These are phyloP conservation scores for Neonectria sp. DNA, from an alignment of 2,329 filamentous ascomycete species.

Conservation along the genomic window DNA sequence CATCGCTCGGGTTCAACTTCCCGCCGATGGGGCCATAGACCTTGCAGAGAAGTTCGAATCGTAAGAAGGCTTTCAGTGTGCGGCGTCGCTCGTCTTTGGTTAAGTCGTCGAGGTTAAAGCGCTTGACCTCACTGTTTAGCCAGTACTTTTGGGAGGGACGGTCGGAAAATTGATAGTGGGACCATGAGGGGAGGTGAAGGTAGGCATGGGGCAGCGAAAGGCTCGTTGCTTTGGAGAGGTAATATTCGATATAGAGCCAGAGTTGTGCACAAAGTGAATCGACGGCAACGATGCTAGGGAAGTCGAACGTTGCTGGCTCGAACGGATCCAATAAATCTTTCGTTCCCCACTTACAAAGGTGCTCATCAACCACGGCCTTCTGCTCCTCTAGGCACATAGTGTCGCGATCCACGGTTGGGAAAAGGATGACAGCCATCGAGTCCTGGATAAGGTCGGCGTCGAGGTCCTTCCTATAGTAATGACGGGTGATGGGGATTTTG, in stretches of 20 bases:
- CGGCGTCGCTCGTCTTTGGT: neutral
- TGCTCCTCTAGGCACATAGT: neutral
- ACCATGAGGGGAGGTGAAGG: neutral
- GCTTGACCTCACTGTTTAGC: fast-evolving
- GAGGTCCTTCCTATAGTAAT: neutral
- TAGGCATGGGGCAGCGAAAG: neutral
- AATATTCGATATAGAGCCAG: neutral
- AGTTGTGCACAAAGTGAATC: neutral
- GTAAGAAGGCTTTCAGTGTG: conserved; percentile 18
- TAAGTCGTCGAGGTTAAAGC: neutral
- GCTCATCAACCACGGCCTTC: neutral
- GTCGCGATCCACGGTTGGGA: neutral
- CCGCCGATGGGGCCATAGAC: conserved; percentile 15
- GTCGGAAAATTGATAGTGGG: neutral
- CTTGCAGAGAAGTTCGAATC: conserved; percentile 24
- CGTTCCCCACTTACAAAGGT: neutral
- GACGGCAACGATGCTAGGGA: neutral
- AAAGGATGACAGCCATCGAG: conserved; percentile 11
- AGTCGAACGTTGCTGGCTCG: neutral
- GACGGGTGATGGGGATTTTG: conserved; percentile 20
- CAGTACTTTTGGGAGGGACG: neutral
- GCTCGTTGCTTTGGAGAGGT: neutral
- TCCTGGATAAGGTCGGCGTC: conserved; percentile 5
- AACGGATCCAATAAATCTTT: neutral
- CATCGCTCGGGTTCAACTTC: neutral